Base-by-base conservation (phyloP, 352 stramenopile species). In the Globisporangium apiculatum region DNA sequence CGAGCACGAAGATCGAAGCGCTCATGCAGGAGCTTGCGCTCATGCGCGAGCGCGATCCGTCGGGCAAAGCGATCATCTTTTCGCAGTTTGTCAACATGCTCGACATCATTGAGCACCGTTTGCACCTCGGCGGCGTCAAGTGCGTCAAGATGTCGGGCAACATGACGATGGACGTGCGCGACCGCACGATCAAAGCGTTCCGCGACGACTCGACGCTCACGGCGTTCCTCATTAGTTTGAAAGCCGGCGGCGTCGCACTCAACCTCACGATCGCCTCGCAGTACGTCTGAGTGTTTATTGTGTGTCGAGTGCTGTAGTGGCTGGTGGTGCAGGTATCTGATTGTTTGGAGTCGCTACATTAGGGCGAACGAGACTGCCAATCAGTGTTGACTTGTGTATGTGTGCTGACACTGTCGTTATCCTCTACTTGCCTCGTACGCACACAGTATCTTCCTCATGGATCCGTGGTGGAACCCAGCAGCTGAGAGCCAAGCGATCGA, bases 1-100 rank as follows among this genome's bases (percentile, higher is more conserved):
- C 79, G 11, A 99, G 94, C 51, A 98, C 91, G 4, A 99, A 99
- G 75, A 97, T 99, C 52, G 97, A 99, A 74, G 97, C 97, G 5
- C 65, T 99, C 6, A 96, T 99, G 68, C 78, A 98, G 64, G 96
- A 99, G 65, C 69, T 99, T 0, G 81, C 98, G 51, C 67, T 86
- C 40, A 99, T 99, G 95, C 80, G 94, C 24, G 51, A 81, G 56
- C 79, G 80, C 0, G 97, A 98, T 65, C 91, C 91, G 10, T 96
- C 92, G 1, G 94, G 88, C 50, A 99, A 99, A 76, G 96, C 96
- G 1, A 98, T 99, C 51, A 94, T 99, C 9, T 99, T 99, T 61
- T 98, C 89, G 5, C 85, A 97, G 69, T 99, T 99, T 75, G 96
- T 99, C 18, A 99, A 99, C 61, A 99, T 99, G 96, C 84, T 99